Percentiles rank a stretch among this genome's conserved stretches.
Evolutionary conservation across 805 yeast genomes (phyloP).

Genomic region (Candida chauliodis): DNA sequence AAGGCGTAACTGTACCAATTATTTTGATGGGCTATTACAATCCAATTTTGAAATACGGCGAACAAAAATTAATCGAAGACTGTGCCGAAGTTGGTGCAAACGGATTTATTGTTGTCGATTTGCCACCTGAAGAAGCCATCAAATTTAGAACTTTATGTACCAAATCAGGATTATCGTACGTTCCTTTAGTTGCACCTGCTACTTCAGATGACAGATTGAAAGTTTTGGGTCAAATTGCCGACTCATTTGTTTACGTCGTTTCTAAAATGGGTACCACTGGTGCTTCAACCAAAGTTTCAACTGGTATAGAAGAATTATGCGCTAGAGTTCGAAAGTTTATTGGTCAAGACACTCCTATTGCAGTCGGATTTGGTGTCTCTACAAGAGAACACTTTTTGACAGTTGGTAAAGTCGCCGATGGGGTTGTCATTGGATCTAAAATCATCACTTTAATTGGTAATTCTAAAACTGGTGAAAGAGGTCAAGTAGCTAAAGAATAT

Average conservation of each 20-base stretch:
- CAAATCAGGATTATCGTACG: conserved; percentile 68
- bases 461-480: conserved; percentile 58
- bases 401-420: conserved; percentile 83
- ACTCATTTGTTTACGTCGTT: conserved; percentile 93
- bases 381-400: conserved; percentile 84
- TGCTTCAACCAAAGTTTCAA: conserved; percentile 62
- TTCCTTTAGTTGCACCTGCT: conserved; percentile 95
- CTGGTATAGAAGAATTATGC: conserved; percentile 64
- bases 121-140: conserved; percentile 97
- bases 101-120: conserved; percentile 90
- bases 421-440: conserved; percentile 93
- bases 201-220: conserved; percentile 87
- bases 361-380: conserved; percentile 96
- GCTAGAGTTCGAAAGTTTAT: conserved; percentile 71
- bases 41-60: conserved; percentile 89
- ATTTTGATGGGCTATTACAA: conserved; percentile 97
- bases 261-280: conserved; percentile 99
- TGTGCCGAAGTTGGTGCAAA: conserved; percentile 89
- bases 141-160: conserved; percentile 75
- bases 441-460: conserved; percentile 68
- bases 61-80: conserved; percentile 72
- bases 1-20: conserved; percentile 85
- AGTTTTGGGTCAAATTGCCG: conserved; percentile 79
- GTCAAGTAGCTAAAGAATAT: conserved; percentile 60
- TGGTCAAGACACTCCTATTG: conserved; percentile 66